Base-by-base conservation (phyloP, 148 eudicot species). In the Vaccinium darrowii region DNA sequence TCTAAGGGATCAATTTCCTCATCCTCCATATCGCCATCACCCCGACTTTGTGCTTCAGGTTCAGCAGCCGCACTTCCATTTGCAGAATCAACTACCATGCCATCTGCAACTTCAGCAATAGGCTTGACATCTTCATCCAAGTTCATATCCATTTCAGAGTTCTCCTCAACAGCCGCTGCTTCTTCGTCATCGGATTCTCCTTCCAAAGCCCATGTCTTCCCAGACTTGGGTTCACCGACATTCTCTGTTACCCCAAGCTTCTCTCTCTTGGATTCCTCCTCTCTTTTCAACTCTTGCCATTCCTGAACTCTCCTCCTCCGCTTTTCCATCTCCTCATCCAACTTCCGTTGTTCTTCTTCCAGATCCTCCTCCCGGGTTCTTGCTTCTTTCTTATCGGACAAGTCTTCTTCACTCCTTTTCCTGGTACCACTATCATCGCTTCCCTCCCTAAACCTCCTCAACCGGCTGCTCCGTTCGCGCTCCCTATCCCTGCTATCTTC, bases 131-230 rank as follows among this genome's bases (percentile, higher is more conserved):
- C 84, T 76, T 82, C 93, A 90, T 92, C 92, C 80, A 83, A 88
- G 63, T 92, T 90, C 87, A 91, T 86, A 54, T 89, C 91, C 51
- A 78, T 84, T n/a, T 85, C 90, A 62, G 80, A 6, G 83, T 91
- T 90, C 74, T 84, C 92, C 52, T 88, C 91, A 15, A 79, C 80
- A 21, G 74, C 74, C 13, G 80, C 85, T 73, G 92, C 91, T 84
- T 94, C 98, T 85, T 94, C 98, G 54, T 94, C 98, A 87, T 94
- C 95, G 78, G 95, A 94, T 87, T 94, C 98, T 47, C 95, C 98
- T 74, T 94, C 98, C 65, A 94, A 84, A 0, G 95, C 93, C 98
- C 98, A 94, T 13, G 91, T 85, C 82, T 94, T 94, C 69, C 95
- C 95, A n/a, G 92, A 90, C 76, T 88, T 90, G 11, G 89, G 90